A percentile compares a stretch with the other conserved stretches of the same genome.
phyloP scores from a whole-genome alignment of 371 early-diverging fungal species.

The Paraphysoderma sedebokerense region DNA sequence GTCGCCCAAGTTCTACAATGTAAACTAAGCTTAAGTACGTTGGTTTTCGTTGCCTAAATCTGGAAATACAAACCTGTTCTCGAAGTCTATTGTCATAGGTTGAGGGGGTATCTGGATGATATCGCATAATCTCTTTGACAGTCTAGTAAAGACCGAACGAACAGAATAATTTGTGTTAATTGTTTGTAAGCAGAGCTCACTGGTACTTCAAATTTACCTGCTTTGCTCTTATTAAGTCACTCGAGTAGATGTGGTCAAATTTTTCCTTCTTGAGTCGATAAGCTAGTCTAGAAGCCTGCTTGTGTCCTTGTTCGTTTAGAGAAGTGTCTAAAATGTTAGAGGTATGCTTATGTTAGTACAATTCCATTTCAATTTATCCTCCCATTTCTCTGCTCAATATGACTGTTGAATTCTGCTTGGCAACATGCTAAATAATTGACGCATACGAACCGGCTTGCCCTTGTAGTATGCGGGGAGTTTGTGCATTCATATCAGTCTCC shows the following conservation, averaged over 20 bases:
- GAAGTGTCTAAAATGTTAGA: conserved; percentile 5
- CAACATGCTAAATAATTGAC: background rate
- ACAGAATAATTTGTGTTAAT: background rate
- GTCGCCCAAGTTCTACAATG: conserved; percentile 17
- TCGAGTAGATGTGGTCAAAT: conserved; percentile 19
- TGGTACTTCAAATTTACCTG: conserved; percentile 8
- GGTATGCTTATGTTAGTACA: too few relatives aligned
- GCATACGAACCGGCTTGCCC: conserved; percentile 12
- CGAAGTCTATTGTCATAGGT: conserved; percentile 13
- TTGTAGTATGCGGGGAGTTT: conserved; percentile 14
- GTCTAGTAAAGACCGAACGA: conserved; percentile 7
- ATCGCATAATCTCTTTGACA: conserved; percentile 13
- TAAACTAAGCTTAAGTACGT: background rate
- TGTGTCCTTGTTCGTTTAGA: conserved; percentile 12
- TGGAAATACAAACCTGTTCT: conserved; percentile 12
- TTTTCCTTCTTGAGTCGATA: conserved; percentile 15
- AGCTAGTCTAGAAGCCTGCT: conserved; percentile 16
- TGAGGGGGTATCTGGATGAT: conserved; percentile 11
- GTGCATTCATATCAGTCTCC: conserved; percentile 16
- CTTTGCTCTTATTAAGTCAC: conserved; percentile 14
- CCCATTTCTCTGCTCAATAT: background rate
- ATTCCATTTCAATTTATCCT: background rate
- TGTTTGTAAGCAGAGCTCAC: too few relatives aligned
- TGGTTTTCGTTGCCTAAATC: background rate
- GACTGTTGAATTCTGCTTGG: background rate